Base-by-base conservation (phyloP, 1,139 yeast species). In the Suhomyces anneliseae region DNA sequence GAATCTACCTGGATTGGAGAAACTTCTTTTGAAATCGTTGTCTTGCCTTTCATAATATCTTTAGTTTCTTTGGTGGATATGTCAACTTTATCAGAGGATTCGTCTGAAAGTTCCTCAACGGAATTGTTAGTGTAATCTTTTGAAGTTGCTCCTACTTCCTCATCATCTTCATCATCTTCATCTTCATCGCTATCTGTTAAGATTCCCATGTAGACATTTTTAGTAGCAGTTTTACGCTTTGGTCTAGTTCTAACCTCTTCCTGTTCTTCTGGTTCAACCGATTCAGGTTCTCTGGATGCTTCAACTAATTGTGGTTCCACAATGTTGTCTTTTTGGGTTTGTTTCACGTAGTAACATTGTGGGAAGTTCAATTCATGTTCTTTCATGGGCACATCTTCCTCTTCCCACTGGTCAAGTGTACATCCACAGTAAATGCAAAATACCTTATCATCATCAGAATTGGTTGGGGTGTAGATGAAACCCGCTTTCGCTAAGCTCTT, bases 401-500 rank as follows among this genome's bases (percentile, higher is more conserved):
- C 64, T 52, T 81, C 89, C 96, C 96, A 89, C 5, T 83, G 84
- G 53, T 84, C 89, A 19, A 89, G 69, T 1, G 83, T 73, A 15
- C 83, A 69, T 7, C 79, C 83, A 63, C 96, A 89, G 57, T 85
- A 87, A 51, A 84, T 73, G 57, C 96, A 89, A 10, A 78, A 73
- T 0, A 82, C 87, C n/a, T 81, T 67, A 59, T 87, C 95, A 53
- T 84, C 88, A 26, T 65, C 72, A 2, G 56, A 54, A 4, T 68
- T 65, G 11, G 64, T 54, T 0, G 85, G 79, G 11, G 76, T 63
- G 53, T 72, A 79, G 45, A 74, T 74, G 53, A 83, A 81, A 1
- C 89, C 88, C 9, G 83, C 82, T 38, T 64, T 62, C 0, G 82
- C 75, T 58, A 83, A 55, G 7, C 59, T 47, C 39, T 49, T 63